Percentiles rank a stretch among this genome's conserved stretches.
Evolutionary conservation across 345 rosid species (phyloP).

Genomic region (Capsella bursapastoris): DNA sequence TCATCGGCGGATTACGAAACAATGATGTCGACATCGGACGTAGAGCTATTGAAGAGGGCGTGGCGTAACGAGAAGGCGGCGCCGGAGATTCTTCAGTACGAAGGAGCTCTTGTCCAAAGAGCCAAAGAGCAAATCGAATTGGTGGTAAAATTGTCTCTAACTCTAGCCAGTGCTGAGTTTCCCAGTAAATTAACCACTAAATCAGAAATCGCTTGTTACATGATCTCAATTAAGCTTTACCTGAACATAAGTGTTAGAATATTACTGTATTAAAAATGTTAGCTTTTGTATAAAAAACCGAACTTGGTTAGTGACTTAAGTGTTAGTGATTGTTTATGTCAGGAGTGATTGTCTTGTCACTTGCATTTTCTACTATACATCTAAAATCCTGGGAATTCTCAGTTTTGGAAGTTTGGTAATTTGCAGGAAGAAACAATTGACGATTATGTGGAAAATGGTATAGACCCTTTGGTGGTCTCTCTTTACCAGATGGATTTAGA

Average conservation of each 20-base stretch:
- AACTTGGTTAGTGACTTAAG: background rate
- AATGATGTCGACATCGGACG: slow-evolving; percentile 65
- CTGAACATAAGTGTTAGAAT: too few species aligned
- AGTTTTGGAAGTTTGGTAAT: background rate
- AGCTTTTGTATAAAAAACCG: too few species aligned
- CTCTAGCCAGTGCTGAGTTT: background rate
- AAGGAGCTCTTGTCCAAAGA: slow-evolving; percentile 50
- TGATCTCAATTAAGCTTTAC: too few species aligned
- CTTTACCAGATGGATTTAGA: slow-evolving; percentile 92
- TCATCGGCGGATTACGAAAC: slow-evolving; percentile 55
- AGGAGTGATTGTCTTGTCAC: too few species aligned
- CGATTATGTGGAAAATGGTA: slow-evolving; percentile 33
- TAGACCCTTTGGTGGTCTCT: slow-evolving; percentile 73
- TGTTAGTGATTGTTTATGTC: too few species aligned
- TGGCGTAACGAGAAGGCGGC: slow-evolving; percentile 98
- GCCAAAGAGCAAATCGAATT: slow-evolving; percentile 21
- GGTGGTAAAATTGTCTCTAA: background rate
- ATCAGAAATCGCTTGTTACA: background rate
- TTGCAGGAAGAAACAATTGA: slow-evolving; percentile 43
- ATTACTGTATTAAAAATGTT: too few species aligned
- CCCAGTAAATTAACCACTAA: background rate
- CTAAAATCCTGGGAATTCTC: background rate
- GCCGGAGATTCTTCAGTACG: slow-evolving; percentile 79
- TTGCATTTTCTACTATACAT: too few species aligned
- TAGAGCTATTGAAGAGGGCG: slow-evolving; percentile 66